Evolutionary conservation across 2,329 filamentous ascomycete genomes (phyloP).

Genomic region (Xylariaceae sp.): DNA sequence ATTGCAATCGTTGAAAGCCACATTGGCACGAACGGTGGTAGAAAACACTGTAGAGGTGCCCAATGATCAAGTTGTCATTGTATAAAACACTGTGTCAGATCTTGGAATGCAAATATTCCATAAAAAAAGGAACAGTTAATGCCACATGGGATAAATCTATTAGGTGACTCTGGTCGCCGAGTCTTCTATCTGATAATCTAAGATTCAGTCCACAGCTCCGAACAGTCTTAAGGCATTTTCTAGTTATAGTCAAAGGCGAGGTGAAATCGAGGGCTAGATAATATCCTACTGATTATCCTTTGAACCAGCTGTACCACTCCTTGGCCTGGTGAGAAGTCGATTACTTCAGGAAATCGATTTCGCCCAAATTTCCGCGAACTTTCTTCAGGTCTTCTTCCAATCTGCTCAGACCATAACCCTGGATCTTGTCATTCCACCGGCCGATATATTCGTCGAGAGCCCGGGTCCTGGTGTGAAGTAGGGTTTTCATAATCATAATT

Average conservation of each 20-base stretch:
- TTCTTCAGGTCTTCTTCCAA: slow-evolving; percentile 1
- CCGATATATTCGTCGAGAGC: slow-evolving; percentile 1
- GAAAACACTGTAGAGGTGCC: not conserved
- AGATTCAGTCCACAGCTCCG: not conserved
- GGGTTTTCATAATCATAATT: slow-evolving; percentile 3
- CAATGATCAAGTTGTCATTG: not conserved
- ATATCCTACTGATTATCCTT: not conserved
- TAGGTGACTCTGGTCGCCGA: not conserved
- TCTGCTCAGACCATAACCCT: not conserved
- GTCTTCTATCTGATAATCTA: not conserved
- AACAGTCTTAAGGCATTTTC: not conserved
- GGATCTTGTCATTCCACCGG: slow-evolving; percentile 1
- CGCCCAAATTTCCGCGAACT: not conserved
- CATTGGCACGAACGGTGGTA: not conserved
- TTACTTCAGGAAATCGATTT: slow-evolving; percentile 1
- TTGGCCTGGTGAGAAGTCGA: not conserved
- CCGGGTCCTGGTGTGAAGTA: slow-evolving; percentile 3
- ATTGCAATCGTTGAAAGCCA: not conserved
- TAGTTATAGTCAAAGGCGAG: not conserved
- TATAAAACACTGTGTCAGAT: not conserved
- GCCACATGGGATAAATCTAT: not conserved
- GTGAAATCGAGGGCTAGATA: not conserved
- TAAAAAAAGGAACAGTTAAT: not conserved
- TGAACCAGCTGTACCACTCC: not conserved
- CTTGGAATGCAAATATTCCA: not conserved